Evolutionary conservation across 2,329 filamentous ascomycete genomes (phyloP).

Genomic region (Catunica adiposa): DNA sequence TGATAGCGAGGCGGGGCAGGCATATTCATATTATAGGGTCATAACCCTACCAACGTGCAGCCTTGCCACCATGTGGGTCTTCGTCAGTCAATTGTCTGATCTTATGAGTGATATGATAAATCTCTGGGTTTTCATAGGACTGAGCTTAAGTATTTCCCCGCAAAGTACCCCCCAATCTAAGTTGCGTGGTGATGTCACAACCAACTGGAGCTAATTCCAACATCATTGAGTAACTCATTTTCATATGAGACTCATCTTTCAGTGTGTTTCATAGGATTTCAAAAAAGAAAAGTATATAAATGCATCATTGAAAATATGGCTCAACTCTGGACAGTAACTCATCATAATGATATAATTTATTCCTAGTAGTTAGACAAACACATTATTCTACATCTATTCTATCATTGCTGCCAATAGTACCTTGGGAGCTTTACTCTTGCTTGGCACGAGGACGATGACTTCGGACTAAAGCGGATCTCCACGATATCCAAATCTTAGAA

Average conservation of each 20-base stretch:
- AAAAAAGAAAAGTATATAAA: background rate
- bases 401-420: no score
- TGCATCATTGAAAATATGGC: background rate
- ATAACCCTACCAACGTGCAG: background rate
- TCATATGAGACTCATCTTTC: background rate
- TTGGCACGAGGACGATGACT: background rate
- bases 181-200: background rate
- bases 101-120: background rate
- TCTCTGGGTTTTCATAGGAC: background rate
- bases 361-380: no score
- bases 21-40: background rate
- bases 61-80: background rate
- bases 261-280: background rate
- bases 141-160: background rate
- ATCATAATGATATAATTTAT: no score
- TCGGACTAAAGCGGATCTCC: background rate
- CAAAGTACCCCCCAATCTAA: background rate
- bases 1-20: background rate
- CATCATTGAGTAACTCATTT: background rate
- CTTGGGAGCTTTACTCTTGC: no score
- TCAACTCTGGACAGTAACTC: no score
- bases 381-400: no score
- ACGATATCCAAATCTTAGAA: background rate
- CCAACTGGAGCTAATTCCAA: conserved; percentile 1
- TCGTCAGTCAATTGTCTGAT: background rate